These are phyloP conservation scores for Hypomontagnella submonticulosa DNA, from an alignment of 495 filamentous ascomycete species.

Conservation along the genomic window DNA sequence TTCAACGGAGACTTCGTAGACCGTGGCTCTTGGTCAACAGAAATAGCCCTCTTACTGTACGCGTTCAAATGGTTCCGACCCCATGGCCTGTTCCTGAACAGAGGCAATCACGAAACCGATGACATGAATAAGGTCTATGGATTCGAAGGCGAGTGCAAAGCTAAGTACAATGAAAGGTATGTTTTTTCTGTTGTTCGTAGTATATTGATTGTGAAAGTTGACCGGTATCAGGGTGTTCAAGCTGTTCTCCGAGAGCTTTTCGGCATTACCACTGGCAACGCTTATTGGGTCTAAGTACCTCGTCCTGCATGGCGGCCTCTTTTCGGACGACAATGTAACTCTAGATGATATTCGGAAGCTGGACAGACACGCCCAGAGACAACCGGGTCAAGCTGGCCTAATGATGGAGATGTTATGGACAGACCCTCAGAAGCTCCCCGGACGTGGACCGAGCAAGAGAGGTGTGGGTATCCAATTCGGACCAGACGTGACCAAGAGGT, in stretches of 20 bases:
- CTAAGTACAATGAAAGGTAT: slow-evolving; percentile 91
- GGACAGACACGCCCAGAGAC: slow-evolving; percentile 88
- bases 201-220: slow-evolving; percentile 20
- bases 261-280: slow-evolving; percentile 90
- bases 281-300: slow-evolving; percentile 92
- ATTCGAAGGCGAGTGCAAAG: slow-evolving; percentile 97
- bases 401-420: slow-evolving; percentile 99
- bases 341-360: slow-evolving; percentile 94
- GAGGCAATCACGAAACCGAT: slow-evolving; percentile 98
- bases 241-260: slow-evolving; percentile 98
- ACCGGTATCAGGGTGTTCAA: slow-evolving; percentile 74
- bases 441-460: slow-evolving; percentile 93
- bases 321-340: slow-evolving; percentile 94
- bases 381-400: slow-evolving; percentile 93
- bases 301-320: slow-evolving; percentile 93
- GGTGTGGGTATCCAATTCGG: slow-evolving; percentile 97
- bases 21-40: slow-evolving; percentile 95
- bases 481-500: slow-evolving; percentile 94
- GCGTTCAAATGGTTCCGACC: slow-evolving; percentile 97
- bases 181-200: slow-evolving; percentile 1
- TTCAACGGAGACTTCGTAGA: slow-evolving; percentile 99
- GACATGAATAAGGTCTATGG: slow-evolving; percentile 99
- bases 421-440: slow-evolving; percentile 86
- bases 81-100: slow-evolving; percentile 90
- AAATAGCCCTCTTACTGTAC: slow-evolving; percentile 93